Percentiles rank a stretch among this genome's conserved stretches.
These are phyloP conservation scores for Lichtheimia corymbifera DNA, from an alignment of 371 early-diverging fungal species.

Conservation along the genomic window DNA sequence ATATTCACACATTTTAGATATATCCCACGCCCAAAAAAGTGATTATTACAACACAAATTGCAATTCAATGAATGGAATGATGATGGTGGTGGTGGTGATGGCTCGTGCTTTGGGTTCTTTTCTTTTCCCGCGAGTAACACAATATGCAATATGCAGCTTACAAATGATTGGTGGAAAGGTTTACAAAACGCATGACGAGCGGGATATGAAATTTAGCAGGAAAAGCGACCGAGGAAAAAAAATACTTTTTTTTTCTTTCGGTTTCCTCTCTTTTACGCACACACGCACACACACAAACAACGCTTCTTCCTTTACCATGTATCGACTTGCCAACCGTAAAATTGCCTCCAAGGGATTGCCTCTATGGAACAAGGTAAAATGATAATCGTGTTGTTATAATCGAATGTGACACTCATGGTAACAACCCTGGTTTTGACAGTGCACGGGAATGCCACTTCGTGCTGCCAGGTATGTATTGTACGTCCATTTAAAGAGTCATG, in stretches of 20 bases:
- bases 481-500: neutral
- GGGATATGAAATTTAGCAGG: neutral
- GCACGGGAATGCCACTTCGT: slow-evolving; percentile 20
- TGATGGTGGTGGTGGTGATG: neutral
- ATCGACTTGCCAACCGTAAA: slow-evolving; percentile 36
- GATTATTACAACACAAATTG: too few relatives aligned
- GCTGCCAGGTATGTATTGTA: slow-evolving; percentile 17
- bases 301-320: slow-evolving; percentile 24
- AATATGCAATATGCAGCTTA: too few relatives aligned
- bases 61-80: too few relatives aligned
- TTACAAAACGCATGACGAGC: too few relatives aligned
- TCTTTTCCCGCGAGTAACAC: neutral
- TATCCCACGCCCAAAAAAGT: too few relatives aligned
- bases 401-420: neutral
- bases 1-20: too few relatives aligned
- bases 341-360: neutral
- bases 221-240: neutral
- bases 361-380: slow-evolving; percentile 6
- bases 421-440: neutral
- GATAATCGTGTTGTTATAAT: neutral
- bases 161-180: too few relatives aligned
- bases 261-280: neutral
- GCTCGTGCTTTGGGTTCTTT: slow-evolving; percentile 12
- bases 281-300: neutral
- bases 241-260: slow-evolving; percentile 10